A percentile compares a stretch with the other conserved stretches of the same genome.
Evolutionary conservation across 2,329 filamentous ascomycete genomes (phyloP).

Genomic region (Fusarium nematophilum): DNA sequence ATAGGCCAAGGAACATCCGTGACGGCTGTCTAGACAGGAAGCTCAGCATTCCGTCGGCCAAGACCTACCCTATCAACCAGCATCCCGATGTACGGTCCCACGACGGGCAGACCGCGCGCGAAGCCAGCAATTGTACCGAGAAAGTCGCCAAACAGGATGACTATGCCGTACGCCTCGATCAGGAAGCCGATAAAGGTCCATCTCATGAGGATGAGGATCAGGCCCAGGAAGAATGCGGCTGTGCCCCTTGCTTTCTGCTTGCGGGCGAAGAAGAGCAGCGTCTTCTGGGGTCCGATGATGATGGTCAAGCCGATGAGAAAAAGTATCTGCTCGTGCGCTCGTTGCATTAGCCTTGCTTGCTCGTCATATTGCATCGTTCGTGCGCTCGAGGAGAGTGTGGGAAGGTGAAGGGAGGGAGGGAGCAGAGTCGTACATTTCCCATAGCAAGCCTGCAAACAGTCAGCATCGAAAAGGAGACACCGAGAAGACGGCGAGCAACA

Average conservation of each 20-base stretch:
- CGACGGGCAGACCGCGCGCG: slow-evolving; percentile 82
- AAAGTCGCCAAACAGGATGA: slow-evolving; percentile 96
- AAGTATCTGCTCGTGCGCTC: slow-evolving; percentile 75
- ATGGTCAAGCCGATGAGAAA: slow-evolving; percentile 97
- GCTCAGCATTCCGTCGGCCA: slow-evolving; percentile 77
- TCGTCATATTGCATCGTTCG: slow-evolving; percentile 24
- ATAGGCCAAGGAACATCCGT: background rate
- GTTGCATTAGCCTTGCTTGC: slow-evolving; percentile 23
- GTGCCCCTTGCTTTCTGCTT: slow-evolving; percentile 94
- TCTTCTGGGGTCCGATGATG: slow-evolving; percentile 93
- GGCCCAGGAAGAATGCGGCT: slow-evolving; percentile 84
- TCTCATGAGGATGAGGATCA: slow-evolving; percentile 84
- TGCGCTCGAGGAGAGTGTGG: slow-evolving; percentile 15
- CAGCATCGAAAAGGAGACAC: slow-evolving; percentile 97
- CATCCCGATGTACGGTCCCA: slow-evolving; percentile 86
- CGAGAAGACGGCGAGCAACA: slow-evolving; percentile 40
- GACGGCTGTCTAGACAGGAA: slow-evolving; percentile 72
- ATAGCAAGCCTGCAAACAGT: slow-evolving; percentile 85
- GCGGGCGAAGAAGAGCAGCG: slow-evolving; percentile 92
- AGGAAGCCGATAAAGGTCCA: slow-evolving; percentile 94
- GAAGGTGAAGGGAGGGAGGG: slow-evolving; percentile 11
- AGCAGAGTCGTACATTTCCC: slow-evolving; percentile 80
- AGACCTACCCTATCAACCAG: slow-evolving; percentile 77
- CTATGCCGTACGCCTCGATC: slow-evolving; percentile 92
- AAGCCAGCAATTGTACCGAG: slow-evolving; percentile 92